Evolutionary conservation across 305 asterid species (phyloP).

Genomic region (Lippia alba): DNA sequence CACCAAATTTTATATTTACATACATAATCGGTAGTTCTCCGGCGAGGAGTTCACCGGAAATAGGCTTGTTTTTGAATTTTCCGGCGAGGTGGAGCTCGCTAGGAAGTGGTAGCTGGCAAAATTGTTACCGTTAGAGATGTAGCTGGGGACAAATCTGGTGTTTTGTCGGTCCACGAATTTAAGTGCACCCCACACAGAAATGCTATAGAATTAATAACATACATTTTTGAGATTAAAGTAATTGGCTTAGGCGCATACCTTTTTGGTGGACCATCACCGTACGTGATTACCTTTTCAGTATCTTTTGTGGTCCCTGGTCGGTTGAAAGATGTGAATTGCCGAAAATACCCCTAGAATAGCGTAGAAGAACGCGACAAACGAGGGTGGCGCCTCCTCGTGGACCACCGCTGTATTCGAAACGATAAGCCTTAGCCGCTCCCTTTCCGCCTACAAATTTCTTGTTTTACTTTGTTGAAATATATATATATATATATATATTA

Average conservation of each 20-base stretch:
- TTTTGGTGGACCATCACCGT: constrained; percentile 13
- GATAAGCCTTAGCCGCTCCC: constrained; percentile 36
- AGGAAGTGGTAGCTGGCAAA: constrained; percentile 34
- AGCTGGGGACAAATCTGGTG: constrained; percentile 32
- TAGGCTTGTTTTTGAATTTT: constrained; percentile 19
- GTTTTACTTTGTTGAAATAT: no score
- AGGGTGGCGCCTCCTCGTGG: background rate
- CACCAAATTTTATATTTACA: no score
- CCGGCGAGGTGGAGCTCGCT: constrained; percentile 27
- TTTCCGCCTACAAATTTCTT: background rate
- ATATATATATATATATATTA: no score
- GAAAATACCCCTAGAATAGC: constrained; percentile 19
- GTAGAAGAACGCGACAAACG: constrained; percentile 1
- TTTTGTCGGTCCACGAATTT: constrained; percentile 33
- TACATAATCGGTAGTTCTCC: background rate
- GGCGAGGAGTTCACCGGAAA: constrained; percentile 6
- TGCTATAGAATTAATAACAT: background rate
- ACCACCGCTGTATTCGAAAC: constrained; percentile 30
- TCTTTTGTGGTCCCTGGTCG: background rate
- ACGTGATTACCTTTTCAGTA: constrained; percentile 14
- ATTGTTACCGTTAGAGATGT: constrained; percentile 53
- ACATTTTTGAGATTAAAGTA: background rate
- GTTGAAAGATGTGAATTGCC: constrained; percentile 3
- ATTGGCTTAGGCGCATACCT: constrained; percentile 2
- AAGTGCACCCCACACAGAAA: constrained; percentile 17